A percentile compares a stretch with the other conserved stretches of the same genome.
These are phyloP conservation scores for Cystofilobasidium ferigula DNA, from an alignment of 768 basidiomycete genomes.

Conservation along the genomic window DNA sequence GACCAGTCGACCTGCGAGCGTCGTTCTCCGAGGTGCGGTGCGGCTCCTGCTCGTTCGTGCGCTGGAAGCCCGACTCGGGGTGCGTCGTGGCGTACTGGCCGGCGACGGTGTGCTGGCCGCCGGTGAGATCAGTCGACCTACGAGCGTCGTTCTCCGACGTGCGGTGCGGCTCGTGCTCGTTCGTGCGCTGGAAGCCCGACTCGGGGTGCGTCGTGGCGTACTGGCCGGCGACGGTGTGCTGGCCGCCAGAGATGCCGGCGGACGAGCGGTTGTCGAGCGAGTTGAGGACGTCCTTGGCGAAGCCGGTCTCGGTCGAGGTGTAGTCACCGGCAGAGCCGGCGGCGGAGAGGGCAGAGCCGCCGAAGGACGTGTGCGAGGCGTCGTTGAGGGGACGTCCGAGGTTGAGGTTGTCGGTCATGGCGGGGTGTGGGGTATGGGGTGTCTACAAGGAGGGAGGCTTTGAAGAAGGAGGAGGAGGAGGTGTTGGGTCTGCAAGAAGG, in stretches of 20 bases:
- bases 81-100: constrained; percentile 12
- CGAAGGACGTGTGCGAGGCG: neutral
- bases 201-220: constrained; percentile 16
- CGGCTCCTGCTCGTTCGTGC: constrained; percentile 4
- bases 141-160: neutral
- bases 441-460: neutral
- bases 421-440: neutral
- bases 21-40: constrained; percentile 15
- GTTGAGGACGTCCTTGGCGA: neutral
- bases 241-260: neutral
- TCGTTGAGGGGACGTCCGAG: constrained; percentile 7
- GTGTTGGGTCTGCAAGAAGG: neutral
- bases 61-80: constrained; percentile 7
- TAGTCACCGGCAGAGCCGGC: neutral
- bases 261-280: neutral
- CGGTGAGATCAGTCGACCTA: neutral
- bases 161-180: constrained; percentile 15
- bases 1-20: neutral
- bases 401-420: constrained; percentile 10
- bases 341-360: constrained; percentile 1
- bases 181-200: neutral
- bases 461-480: neutral
- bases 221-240: neutral
- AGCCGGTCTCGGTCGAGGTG: neutral
- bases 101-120: neutral